These are phyloP conservation scores for Heritiera littoralis DNA, from an alignment of 345 rosid species.

Conservation along the genomic window DNA sequence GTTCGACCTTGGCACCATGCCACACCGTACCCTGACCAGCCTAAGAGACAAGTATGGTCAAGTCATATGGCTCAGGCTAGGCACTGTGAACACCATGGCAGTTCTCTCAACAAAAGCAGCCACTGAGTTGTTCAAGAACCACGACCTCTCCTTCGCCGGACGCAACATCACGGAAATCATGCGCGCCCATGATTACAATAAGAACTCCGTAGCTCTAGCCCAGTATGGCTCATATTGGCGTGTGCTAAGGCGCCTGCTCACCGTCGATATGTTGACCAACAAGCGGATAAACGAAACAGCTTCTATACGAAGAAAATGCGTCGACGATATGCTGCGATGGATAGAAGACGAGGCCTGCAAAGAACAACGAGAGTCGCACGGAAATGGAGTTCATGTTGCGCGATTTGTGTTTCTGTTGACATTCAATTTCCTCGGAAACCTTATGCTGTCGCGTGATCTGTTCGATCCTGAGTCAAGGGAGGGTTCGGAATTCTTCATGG, in stretches of 20 bases:
- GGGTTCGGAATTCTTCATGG: conserved; percentile 32
- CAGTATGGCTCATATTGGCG: conserved; percentile 63
- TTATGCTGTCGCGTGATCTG: conserved; percentile 57
- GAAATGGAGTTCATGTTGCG: conserved; percentile 36
- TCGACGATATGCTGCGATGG: conserved; percentile 49
- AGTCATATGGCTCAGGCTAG: conserved; percentile 50
- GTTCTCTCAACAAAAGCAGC: conserved; percentile 51
- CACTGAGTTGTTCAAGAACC: conserved; percentile 56
- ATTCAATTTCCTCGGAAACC: conserved; percentile 54
- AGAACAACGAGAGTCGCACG: background rate
- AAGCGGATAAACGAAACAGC: conserved; percentile 46
- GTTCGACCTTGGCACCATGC: conserved; percentile 49
- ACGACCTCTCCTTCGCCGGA: conserved; percentile 50
- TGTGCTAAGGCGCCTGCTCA: conserved; percentile 39
- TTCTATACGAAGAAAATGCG: conserved; percentile 40
- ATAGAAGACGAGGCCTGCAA: conserved; percentile 38
- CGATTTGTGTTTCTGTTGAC: conserved; percentile 41
- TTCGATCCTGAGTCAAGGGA: conserved; percentile 42
- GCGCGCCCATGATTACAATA: conserved; percentile 41
- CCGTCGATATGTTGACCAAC: conserved; percentile 49
- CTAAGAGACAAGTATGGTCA: conserved; percentile 43
- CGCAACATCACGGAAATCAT: conserved; percentile 49
- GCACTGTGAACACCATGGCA: conserved; percentile 50
- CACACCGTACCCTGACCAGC: conserved; percentile 47
- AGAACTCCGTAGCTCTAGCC: conserved; percentile 51